Conservation (phyloP, 257 asterid species). For the Plantago ovata region DNA sequence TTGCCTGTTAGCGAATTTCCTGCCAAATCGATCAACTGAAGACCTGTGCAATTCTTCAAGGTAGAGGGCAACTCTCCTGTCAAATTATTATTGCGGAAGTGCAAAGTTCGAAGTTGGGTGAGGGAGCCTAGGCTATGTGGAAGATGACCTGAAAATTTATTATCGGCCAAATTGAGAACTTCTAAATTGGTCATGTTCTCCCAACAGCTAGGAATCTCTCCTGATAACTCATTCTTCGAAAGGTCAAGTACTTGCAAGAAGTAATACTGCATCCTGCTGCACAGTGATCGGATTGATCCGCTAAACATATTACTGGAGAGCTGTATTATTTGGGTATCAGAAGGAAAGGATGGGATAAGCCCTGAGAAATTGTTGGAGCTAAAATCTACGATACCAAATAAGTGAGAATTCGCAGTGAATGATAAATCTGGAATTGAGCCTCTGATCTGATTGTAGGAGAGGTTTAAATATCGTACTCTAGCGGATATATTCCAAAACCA, state of each 20-base stretch:
- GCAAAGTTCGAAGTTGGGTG: conserved; percentile 1
- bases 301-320: conserved; percentile 27
- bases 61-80: conserved; percentile 28
- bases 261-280: neutral
- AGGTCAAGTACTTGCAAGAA: conserved; percentile 13
- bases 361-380: conserved; percentile 15
- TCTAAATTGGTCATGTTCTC: neutral
- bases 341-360: conserved; percentile 21
- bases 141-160: conserved; percentile 5
- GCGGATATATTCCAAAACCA: neutral
- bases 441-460: conserved; percentile 30
- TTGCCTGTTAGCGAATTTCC: conserved; percentile 21
- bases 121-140: neutral
- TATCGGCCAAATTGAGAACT: conserved; percentile 20
- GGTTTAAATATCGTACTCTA: conserved; percentile 11
- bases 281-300: conserved; percentile 29
- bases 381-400: neutral
- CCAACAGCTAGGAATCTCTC: conserved; percentile 32
- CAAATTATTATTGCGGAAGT: conserved; percentile 19
- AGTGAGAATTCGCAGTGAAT: neutral
- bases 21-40: conserved; percentile 28
- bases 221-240: conserved; percentile 21
- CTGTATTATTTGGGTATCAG: neutral
- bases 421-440: conserved; percentile 22
- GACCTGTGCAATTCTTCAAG: conserved; percentile 13